Evolutionary conservation across 2,329 filamentous ascomycete genomes (phyloP).

Genomic region (Ilyonectria destructans): DNA sequence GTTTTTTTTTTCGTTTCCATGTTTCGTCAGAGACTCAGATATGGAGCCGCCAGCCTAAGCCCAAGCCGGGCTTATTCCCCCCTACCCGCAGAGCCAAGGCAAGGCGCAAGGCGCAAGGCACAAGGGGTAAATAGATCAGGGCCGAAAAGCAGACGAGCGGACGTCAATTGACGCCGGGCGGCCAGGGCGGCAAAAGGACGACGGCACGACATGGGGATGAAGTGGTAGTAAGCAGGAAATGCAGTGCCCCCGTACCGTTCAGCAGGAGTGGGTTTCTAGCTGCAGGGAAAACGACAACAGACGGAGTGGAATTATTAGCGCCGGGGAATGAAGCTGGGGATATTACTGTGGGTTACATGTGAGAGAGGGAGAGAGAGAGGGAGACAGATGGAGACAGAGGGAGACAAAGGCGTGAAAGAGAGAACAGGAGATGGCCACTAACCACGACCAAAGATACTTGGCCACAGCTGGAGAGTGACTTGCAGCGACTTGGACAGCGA

Average conservation of each 20-base stretch:
- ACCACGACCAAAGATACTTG: background rate
- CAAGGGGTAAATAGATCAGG: constrained; percentile 18
- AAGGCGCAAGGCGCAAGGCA: constrained; percentile 2
- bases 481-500: too few relatives aligned
- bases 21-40: constrained; percentile 2
- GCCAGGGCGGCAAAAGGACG: constrained; percentile 13
- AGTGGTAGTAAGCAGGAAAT: background rate
- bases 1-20: background rate
- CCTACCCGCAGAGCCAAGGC: too few relatives aligned
- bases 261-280: background rate
- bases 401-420: background rate
- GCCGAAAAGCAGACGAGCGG: constrained; percentile 19
- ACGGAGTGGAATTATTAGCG: background rate
- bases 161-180: constrained; percentile 16
- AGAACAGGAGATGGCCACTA: background rate
- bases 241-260: constrained; percentile 1
- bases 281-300: background rate
- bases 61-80: too few relatives aligned
- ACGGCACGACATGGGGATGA: background rate
- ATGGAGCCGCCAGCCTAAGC: background rate
- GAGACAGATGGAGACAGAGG: too few relatives aligned
- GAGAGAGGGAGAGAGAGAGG: background rate
- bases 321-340: background rate
- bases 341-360: background rate
- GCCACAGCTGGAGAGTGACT: too few relatives aligned